Percentiles rank a stretch among this genome's conserved stretches.
Evolutionary conservation across 495 filamentous ascomycete genomes (phyloP).

Genomic region (Penicillium diatomitis): DNA sequence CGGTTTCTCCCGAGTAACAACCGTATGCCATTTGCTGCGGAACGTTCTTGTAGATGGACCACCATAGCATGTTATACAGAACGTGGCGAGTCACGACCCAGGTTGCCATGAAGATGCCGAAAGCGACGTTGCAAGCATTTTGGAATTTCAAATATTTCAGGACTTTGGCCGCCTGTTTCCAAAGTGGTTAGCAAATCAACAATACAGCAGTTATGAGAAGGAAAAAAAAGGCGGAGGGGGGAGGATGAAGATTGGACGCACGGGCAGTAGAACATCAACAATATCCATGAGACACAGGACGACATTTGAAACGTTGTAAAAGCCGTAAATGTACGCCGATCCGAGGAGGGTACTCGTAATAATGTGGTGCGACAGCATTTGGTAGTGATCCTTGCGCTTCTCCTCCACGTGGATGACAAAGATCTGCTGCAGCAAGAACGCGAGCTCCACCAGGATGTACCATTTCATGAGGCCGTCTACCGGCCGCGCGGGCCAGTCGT

Average conservation of each 20-base stretch:
- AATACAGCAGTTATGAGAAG: no score
- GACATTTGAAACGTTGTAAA: constrained; percentile 78
- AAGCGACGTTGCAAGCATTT: constrained; percentile 69
- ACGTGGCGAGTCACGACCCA: constrained; percentile 84
- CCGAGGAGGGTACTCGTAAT: constrained; percentile 76
- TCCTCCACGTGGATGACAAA: constrained; percentile 91
- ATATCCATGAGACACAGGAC: constrained; percentile 91
- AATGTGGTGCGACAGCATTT: constrained; percentile 94
- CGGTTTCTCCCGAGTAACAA: constrained; percentile 56
- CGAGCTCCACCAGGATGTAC: constrained; percentile 85
- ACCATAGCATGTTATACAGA: constrained; percentile 67
- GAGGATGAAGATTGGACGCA: constrained; percentile 35
- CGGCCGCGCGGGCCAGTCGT: constrained; percentile 68
- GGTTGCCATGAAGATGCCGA: constrained; percentile 75
- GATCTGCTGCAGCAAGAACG: constrained; percentile 92
- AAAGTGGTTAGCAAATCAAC: constrained; percentile 1
- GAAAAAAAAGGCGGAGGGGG: neutral
- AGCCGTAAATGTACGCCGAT: constrained; percentile 71
- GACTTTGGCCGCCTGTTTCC: constrained; percentile 72
- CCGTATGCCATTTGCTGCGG: constrained; percentile 52
- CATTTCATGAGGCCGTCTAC: constrained; percentile 68
- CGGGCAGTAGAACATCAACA: constrained; percentile 79
- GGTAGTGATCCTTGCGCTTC: constrained; percentile 84
- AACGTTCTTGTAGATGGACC: constrained; percentile 68
- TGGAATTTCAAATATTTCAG: constrained; percentile 79